Conservation (phyloP, 2,329 filamentous ascomycete genomes). For the Trichoderma brevicompactum region DNA sequence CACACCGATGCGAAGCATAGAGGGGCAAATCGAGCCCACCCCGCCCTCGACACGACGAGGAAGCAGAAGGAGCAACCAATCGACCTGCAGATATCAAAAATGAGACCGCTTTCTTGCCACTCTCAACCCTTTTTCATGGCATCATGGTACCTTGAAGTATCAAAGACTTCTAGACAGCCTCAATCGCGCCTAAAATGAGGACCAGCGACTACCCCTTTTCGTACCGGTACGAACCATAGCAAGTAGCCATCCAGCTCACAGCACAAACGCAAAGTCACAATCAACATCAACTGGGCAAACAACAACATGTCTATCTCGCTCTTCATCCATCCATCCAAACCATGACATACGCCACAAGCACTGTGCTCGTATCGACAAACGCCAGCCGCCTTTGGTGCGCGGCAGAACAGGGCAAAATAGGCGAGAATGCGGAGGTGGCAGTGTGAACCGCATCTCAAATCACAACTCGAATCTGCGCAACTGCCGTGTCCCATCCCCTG, state of each 20-base stretch:
- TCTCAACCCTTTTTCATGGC: neutral
- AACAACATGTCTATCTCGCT: too few species aligned
- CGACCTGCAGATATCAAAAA: neutral
- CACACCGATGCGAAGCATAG: too few species aligned
- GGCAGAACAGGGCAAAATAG: too few species aligned
- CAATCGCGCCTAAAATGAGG: neutral
- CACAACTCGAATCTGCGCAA: neutral
- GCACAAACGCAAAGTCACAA: neutral
- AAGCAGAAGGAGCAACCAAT: too few species aligned
- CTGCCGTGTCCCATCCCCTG: constrained; percentile 1
- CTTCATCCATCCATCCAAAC: too few species aligned
- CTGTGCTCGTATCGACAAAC: too few species aligned
- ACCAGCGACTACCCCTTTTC: neutral
- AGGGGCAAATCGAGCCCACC: too few species aligned
- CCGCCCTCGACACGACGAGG: too few species aligned
- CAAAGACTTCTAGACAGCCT: neutral
- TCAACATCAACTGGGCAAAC: neutral
- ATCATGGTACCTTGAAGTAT: neutral
- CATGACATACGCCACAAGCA: too few species aligned
- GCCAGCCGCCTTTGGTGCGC: too few species aligned
- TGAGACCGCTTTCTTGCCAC: neutral
- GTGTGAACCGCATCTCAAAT: constrained; percentile 12
- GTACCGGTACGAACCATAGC: neutral
- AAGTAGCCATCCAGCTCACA: neutral
- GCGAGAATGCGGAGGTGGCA: constrained; percentile 7